Evolutionary conservation across 352 stramenopile genomes (phyloP).

Genomic region (Phytophthora ohioensis): DNA sequence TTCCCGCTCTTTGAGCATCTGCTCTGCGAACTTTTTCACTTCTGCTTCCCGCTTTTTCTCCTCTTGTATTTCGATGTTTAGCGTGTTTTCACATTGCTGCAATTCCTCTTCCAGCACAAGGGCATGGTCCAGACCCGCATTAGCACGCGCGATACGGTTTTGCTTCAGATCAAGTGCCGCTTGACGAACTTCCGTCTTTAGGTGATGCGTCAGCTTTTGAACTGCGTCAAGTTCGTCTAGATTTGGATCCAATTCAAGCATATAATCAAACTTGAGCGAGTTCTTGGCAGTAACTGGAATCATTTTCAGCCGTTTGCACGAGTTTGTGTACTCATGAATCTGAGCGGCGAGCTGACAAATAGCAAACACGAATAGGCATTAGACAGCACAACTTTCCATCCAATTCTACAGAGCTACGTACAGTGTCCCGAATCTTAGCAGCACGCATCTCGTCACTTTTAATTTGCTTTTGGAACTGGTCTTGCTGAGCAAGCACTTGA

Average conservation of each 20-base stretch:
- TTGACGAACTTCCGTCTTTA: constrained; percentile 71
- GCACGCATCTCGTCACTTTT: constrained; percentile 77
- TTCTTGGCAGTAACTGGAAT: constrained; percentile 88
- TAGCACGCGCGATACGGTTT: constrained; percentile 62
- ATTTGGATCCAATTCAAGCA: constrained; percentile 71
- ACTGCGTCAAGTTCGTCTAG: constrained; percentile 69
- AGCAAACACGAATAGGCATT: constrained; percentile 8
- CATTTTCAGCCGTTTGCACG: constrained; percentile 86
- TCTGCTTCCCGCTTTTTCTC: constrained; percentile 57
- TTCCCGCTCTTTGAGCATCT: constrained; percentile 64
- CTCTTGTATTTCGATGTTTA: constrained; percentile 62
- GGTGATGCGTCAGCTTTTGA: constrained; percentile 59
- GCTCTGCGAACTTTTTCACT: constrained; percentile 66
- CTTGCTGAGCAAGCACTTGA: constrained; percentile 69
- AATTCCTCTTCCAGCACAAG: constrained; percentile 66
- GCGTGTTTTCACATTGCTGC: constrained; percentile 56
- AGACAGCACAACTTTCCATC: not conserved
- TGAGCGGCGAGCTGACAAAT: constrained; percentile 56
- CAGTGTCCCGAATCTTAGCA: constrained; percentile 68
- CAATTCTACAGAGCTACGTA: constrained; percentile 32
- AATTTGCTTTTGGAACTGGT: constrained; percentile 63
- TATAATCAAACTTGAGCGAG: constrained; percentile 75
- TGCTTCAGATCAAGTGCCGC: constrained; percentile 70
- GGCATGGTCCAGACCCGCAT: constrained; percentile 65
- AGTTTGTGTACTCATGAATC: constrained; percentile 86